phyloP scores from a whole-genome alignment of 139 green algal species.

The Pycnococcus provasolii region DNA sequence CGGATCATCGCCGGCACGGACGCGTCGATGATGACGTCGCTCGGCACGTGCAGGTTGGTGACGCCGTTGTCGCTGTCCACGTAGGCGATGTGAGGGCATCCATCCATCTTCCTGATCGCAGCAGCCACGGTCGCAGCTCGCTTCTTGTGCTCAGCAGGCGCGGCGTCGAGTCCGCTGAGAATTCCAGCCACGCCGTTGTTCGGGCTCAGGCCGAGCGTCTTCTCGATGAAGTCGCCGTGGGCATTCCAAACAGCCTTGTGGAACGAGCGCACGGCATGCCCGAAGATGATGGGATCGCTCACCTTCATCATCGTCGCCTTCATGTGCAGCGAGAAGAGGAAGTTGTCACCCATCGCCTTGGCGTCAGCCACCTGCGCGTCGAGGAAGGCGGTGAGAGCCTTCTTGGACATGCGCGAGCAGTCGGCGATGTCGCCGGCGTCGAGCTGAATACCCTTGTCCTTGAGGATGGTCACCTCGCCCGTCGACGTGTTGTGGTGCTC shows the following conservation, averaged over 20 bases:
- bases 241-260: slow-evolving; percentile 16
- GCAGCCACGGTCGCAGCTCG: slow-evolving; percentile 2
- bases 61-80: slow-evolving; percentile 26
- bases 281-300: slow-evolving; percentile 26
- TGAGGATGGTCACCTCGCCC: slow-evolving; percentile 10
- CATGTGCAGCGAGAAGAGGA: slow-evolving; percentile 26
- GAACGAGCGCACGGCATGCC: slow-evolving; percentile 14
- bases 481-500: not conserved
- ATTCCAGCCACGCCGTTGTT: slow-evolving; percentile 22
- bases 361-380: slow-evolving; percentile 4
- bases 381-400: slow-evolving; percentile 10
- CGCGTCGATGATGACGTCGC: slow-evolving; percentile 30
- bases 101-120: not conserved
- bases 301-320: slow-evolving; percentile 34
- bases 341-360: not conserved
- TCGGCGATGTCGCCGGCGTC: slow-evolving; percentile 20
- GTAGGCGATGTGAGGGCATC: slow-evolving; percentile 14
- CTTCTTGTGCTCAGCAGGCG: not conserved
- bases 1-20: slow-evolving; percentile 24
- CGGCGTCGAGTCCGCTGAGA: not conserved
- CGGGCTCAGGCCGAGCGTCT: slow-evolving; percentile 4
- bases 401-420: slow-evolving; percentile 5
- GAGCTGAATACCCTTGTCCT: not conserved
- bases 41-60: slow-evolving; percentile 30
- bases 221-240: slow-evolving; percentile 9